A percentile compares a stretch with the other conserved stretches of the same genome.
phyloP scores from a whole-genome alignment of 257 asterid genomes.

The Lycium barbarum region DNA sequence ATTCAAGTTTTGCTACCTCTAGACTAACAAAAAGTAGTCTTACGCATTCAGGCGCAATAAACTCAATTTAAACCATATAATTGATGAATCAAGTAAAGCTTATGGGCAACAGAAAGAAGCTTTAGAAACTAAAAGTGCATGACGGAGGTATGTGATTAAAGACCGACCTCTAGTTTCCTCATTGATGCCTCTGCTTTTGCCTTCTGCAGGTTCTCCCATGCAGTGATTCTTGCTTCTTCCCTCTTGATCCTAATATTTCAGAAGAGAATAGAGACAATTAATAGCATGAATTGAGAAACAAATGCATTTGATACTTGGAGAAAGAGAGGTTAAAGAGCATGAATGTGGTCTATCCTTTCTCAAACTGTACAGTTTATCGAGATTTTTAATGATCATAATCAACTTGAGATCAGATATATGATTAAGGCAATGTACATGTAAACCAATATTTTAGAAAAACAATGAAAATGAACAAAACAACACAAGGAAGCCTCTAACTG shows the following conservation, averaged over 20 bases:
- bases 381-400: neutral
- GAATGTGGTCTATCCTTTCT: neutral
- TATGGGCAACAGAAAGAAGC: neutral
- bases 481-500: neutral
- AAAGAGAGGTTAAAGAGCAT: slow-evolving; percentile 13
- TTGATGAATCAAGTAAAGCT: neutral
- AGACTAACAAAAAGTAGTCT: too few relatives aligned
- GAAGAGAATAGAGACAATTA: slow-evolving; percentile 21
- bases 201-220: slow-evolving; percentile 87
- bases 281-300: slow-evolving; percentile 25
- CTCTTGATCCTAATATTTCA: slow-evolving; percentile 55
- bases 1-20: too few relatives aligned
- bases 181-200: slow-evolving; percentile 87
- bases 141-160: neutral
- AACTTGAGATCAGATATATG: slow-evolving; percentile 9
- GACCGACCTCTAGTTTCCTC: slow-evolving; percentile 70
- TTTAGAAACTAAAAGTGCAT: neutral
- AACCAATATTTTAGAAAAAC: neutral
- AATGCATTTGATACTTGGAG: slow-evolving; percentile 1
- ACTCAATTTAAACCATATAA: neutral
- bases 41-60: neutral
- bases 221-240: slow-evolving; percentile 75
- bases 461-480: neutral
- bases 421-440: neutral
- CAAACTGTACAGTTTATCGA: neutral